Evolutionary conservation across 257 asterid genomes (phyloP), one percentile per base, ranked within the genome.

Genomic region (Petunia secreta): DNA sequence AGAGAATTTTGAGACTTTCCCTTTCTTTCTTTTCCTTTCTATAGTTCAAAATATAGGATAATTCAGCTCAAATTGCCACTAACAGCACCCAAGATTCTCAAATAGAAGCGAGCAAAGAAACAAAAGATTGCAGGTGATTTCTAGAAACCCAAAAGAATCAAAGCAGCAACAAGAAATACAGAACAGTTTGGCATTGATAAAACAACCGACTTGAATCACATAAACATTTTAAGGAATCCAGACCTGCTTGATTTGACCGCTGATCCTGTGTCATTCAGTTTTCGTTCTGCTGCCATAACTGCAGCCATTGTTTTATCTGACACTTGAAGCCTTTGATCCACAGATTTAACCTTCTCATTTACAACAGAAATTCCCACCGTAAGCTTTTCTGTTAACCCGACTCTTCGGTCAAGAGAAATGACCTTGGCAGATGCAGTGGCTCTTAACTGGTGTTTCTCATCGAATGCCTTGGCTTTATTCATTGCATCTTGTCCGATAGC

Each of bases 191-290:
- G 77, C 44, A 48, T 34, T 48, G 41, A 25, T 34, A 48, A 48
- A 71, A 58, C 25, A 71, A 9, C 11, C 34, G 77, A 48, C 41
- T 48, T 48, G 60, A 71, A 48, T 71, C 77, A 71, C 77, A 0
- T 46, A 71, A 8, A 71, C 77, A 71, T 48, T 71, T 71, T 71
- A 34, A 48, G 63, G 65, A 63, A 68, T 57, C 54, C 87, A 80
- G 63, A 93, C 98, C 98, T 95, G 97, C 99, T 95, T 76, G 99
- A 90, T 87, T 93, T 95, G 87, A 95, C 98, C 81, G 97, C 99
- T 75, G 99, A 89, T 75, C 99, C 99, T 75, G 99, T 95, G 85
- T 90, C 89, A 81, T 93, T 95, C 85, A 93, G 55, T 87, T 93
- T 95, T 83, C 97, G 89, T 81, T 95, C 99, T 40, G 99, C 98